Evolutionary conservation across 208 protist genomes (phyloP).

Genomic region (Leishmania turanica): DNA sequence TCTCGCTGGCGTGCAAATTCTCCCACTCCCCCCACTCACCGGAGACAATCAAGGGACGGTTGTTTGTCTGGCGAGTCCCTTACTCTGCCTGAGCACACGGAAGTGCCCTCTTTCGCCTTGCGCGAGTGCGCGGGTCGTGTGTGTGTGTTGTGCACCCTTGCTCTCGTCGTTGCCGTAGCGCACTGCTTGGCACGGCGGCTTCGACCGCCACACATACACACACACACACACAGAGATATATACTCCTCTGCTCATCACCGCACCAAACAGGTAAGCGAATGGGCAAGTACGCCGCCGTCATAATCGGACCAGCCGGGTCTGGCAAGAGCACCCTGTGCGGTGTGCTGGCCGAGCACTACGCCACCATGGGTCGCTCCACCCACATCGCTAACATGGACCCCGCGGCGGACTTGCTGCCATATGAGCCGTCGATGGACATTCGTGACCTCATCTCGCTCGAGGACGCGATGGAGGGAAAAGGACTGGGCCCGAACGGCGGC

Average conservation of each 20-base stretch:
- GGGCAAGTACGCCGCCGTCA: conserved; percentile 91
- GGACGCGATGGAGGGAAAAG: conserved; percentile 90
- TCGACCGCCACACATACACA: background rate
- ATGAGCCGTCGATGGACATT: conserved; percentile 94
- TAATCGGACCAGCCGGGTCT: conserved; percentile 92
- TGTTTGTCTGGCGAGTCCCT: background rate
- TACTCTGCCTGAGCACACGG: background rate
- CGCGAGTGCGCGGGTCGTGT: background rate
- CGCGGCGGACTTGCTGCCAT: conserved; percentile 94
- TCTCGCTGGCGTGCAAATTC: background rate
- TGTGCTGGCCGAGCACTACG: conserved; percentile 86
- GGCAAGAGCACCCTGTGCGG: conserved; percentile 93
- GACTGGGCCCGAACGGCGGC: conserved; percentile 98
- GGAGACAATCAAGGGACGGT: too few species aligned
- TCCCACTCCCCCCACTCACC: background rate
- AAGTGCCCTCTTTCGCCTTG: background rate
- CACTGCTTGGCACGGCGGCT: background rate
- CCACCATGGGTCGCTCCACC: conserved; percentile 80
- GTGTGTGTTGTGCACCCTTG: background rate
- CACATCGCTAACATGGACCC: conserved; percentile 99
- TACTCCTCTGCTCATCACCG: background rate
- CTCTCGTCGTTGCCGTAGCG: background rate
- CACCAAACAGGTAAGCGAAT: conserved; percentile 22
- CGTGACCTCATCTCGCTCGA: conserved; percentile 95
- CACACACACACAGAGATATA: background rate